These are phyloP conservation scores for Boletus barrowsii DNA, from an alignment of 768 basidiomycete genomes.

Conservation along the genomic window DNA sequence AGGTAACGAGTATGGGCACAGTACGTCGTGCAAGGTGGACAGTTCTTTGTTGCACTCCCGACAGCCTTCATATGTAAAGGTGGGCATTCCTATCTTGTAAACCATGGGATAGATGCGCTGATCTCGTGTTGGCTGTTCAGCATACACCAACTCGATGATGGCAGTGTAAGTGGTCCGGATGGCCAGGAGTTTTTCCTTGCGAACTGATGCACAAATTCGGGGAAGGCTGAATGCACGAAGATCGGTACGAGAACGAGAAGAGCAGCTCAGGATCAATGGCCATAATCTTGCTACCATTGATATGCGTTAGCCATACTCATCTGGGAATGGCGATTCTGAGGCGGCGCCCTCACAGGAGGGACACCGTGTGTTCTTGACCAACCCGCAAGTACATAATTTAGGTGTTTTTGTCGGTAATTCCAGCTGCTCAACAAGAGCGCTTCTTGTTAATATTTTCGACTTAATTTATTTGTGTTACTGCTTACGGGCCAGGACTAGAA, in stretches of 20 bases:
- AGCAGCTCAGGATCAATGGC: neutral
- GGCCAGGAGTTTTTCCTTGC: too few species aligned
- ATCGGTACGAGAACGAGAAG: constrained; percentile 1
- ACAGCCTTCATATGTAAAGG: constrained; percentile 6
- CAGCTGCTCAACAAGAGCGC: too few species aligned
- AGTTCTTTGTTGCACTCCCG: neutral
- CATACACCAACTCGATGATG: constrained; percentile 14
- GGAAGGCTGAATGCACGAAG: constrained; percentile 14
- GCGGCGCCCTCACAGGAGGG: too few species aligned
- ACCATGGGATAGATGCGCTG: neutral
- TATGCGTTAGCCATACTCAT: neutral
- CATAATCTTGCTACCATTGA: constrained; percentile 1
- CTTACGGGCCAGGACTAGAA: too few species aligned
- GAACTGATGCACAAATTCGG: neutral
- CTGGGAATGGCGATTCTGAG: too few species aligned
- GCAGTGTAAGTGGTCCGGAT: constrained; percentile 4
- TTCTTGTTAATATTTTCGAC: too few species aligned
- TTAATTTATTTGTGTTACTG: too few species aligned
- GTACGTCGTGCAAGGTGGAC: neutral
- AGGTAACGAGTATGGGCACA: neutral
- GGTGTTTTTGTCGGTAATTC: too few species aligned
- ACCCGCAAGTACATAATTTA: too few species aligned
- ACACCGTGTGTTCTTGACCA: too few species aligned
- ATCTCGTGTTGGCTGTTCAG: neutral
- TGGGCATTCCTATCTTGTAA: neutral